Evolutionary conservation across 1,284 basidiomycete species (phyloP).

Genomic region (Malassezia obtusa): DNA sequence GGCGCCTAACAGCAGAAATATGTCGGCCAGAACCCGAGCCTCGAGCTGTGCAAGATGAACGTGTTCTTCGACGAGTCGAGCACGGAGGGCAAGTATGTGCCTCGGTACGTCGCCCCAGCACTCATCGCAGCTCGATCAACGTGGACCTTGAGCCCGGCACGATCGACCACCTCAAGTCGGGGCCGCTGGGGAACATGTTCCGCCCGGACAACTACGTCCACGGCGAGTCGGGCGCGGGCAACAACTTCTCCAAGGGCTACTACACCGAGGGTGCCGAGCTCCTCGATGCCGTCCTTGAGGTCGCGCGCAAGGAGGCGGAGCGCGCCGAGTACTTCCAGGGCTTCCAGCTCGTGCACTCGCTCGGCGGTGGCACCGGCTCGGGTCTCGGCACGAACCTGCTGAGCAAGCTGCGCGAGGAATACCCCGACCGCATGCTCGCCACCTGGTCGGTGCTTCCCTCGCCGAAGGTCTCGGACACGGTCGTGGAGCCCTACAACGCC

Average conservation of each 20-base stretch:
- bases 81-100: constrained; percentile 43
- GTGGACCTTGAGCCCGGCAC: constrained; percentile 87
- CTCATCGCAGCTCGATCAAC: constrained; percentile 19
- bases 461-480: constrained; percentile 88
- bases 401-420: constrained; percentile 48
- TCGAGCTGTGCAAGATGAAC: constrained; percentile 34
- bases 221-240: constrained; percentile 62
- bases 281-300: constrained; percentile 66
- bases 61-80: constrained; percentile 47
- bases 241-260: constrained; percentile 74
- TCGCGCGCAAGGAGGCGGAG: constrained; percentile 54
- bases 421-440: constrained; percentile 69
- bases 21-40: constrained; percentile 30
- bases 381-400: constrained; percentile 41
- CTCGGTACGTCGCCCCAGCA: constrained; percentile 46
- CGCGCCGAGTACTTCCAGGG: constrained; percentile 79
- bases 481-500: constrained; percentile 91
- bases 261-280: constrained; percentile 60
- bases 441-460: constrained; percentile 87
- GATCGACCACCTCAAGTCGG: constrained; percentile 60
- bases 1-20: constrained; percentile 25
- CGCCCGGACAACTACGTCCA: constrained; percentile 67
- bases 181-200: constrained; percentile 65
- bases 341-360: constrained; percentile 82
- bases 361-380: constrained; percentile 66